Evolutionary conservation across 495 filamentous ascomycete species (phyloP), one percentile per base, ranked within the genome.

Genomic region (Aspergillus funiculosus): DNA sequence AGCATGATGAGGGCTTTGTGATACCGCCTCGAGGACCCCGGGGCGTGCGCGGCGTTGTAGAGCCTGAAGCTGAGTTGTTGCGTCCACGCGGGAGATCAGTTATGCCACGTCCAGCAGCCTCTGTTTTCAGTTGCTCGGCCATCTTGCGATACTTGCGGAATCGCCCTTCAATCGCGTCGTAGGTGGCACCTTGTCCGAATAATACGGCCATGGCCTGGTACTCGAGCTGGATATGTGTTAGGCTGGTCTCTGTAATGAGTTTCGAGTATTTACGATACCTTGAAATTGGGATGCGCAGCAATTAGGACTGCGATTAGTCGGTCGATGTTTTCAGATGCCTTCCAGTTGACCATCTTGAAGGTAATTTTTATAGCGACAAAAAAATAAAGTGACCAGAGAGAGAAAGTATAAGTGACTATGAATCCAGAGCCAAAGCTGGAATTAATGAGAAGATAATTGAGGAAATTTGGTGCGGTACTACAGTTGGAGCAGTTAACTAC

Each of bases 261-360:
- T 17, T n/a, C 5, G 15, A 22, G 25, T 6, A 19, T 6, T n/a
- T 35, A 26, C 20, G 20, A 32, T 50, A 62, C 55, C 41, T 53
- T 61, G 1, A 55, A 32, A 1, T 8, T 10, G 1, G 58, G 52
- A 21, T 63, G 54, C 3, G 60, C 60, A 4, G 63, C 67, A 4
- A 68, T 48, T 5, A 67, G 37, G 4, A 60, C 47, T 5, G 56
- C 63, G 2, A 71, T 10, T 0, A 71, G 49, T 13, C 67, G 63
- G 11, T 63, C 50, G 18, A 45, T 57, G 6, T 58, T 50, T 3
- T 63, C 58, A 0, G 49, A 7, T 0, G 35, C 39, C 34, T 63
- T 68, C 67, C 67, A 71, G 31, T 71, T 64, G 1, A 70, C 57
- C 67, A 71, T 70, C n/a, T 46, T 61, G 47, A 14, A 9, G 6